Base-by-base conservation (phyloP, 75 land plant genomes). In the Sequoia sempervirens region DNA sequence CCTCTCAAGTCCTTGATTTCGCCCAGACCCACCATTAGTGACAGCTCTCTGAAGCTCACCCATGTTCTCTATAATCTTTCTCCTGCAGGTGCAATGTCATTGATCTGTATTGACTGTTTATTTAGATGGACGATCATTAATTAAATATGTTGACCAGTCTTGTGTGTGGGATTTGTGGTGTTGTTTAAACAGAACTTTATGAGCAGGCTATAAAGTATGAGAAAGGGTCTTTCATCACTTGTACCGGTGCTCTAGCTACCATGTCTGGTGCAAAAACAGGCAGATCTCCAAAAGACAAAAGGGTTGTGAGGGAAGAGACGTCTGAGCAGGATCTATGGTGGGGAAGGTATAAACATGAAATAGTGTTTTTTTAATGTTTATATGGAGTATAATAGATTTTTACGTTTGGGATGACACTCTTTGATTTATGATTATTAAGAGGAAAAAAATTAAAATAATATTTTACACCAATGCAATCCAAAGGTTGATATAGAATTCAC, bases 151-250 rank as follows among this genome's bases (percentile, higher is more conserved):
- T n/a, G 18, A 17, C 34, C 18, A 18, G 8, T 76, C 30, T 23
- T 10, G 30, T 41, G 32, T 50, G 14, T 82, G 75, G 40, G 5
- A 50, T 75, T 81, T 86, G 11, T 86, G 38, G n/a, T n/a, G n/a
- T 83, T 75, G 18, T 45, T 52, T 75, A 23, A 78, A 52, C 73
- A 89, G 91, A 89, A 83, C 87, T 89, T 34, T 89, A 89, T 52
- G 91, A 89, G 85, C 91, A 88, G 76, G 91, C 91, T 82, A 88
- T 89, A 79, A 89, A 89, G 85, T 88, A 72, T 80, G 91, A 89
- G 84, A 89, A 89, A 84, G 91, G 91, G 10, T 89, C 91, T 2
- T 88, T 85, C 82, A 89, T 89, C 58, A 89, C 91, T 17, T 88
- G 90, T 41, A 83, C 85, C 34, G 91, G 91, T 37, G 90, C 91